Base-by-base conservation (phyloP, 306 rosid genomes). In the Pterocarpus santalinus region DNA sequence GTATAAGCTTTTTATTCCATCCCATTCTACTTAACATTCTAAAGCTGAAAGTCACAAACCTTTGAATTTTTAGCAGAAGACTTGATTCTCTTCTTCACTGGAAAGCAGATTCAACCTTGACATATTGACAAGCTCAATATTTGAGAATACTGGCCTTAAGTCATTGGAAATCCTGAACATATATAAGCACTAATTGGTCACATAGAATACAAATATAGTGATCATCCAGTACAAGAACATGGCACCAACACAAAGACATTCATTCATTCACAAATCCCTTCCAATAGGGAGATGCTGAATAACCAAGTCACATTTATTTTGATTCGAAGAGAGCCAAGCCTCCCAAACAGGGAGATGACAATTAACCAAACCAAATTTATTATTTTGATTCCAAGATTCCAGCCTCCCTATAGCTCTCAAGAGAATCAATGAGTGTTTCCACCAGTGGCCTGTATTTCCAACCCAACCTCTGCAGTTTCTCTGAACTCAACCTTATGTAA, bases 341-440 rank as follows among this genome's bases (percentile, higher is more conserved):
- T 22, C 28, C 28, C 28, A 22, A 22, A 22, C 28, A 22, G 28
- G 28, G 28, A 22, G 28, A 22, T 22, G 28, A 22, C 28, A 22
- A 22, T 22, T 22, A 22, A 22, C 75, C 43, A 7, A 56, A 3
- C 60, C n/a, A 14, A 53, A 17, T 71, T 38, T 22, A 22, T 58
- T 63, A 72, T 60, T 77, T 71, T 65, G 75, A 75, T 61, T 77
- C 77, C 14, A 88, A 11, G 28, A 79, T 60, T 5, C 91, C 89
- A 17, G 73, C 84, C 8, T 83, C 65, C 28, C 39, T 33, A 58
- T 79, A 89, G 75, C 87, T 88, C 75, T 87, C 77, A 28, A 93
- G 90, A 77, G 91, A 81, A 84, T 90, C 97, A 66, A 60, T 44
- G 9, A 90, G 74, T 70, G 88, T 90, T 52, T 93, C 92, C 79